Conservation (phyloP, 352 stramenopile species). For the Pythium oligandrum region DNA sequence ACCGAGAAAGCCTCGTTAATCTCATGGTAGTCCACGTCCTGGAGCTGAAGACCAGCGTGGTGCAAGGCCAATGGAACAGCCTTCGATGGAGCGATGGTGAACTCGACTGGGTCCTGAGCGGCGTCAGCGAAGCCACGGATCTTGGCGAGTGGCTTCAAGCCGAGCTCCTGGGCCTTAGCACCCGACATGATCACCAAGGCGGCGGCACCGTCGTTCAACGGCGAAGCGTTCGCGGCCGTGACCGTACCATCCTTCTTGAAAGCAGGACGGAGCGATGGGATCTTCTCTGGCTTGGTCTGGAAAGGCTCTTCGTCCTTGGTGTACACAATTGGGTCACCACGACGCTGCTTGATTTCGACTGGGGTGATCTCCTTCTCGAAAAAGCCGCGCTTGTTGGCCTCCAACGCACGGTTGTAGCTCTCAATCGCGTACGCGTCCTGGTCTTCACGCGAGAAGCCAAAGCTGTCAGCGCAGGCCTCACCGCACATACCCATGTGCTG, state of each 20-base stretch:
- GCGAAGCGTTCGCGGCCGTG: slow-evolving; percentile 96
- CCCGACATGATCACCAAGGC: slow-evolving; percentile 95
- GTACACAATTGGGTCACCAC: slow-evolving; percentile 54
- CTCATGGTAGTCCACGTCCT: slow-evolving; percentile 97
- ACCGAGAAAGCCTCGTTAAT: slow-evolving; percentile 99
- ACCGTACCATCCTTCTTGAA: slow-evolving; percentile 97
- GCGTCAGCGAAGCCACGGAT: slow-evolving; percentile 83
- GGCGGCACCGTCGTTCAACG: slow-evolving; percentile 96
- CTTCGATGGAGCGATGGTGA: slow-evolving; percentile 95
- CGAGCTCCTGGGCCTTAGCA: slow-evolving; percentile 78
- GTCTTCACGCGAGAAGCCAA: slow-evolving; percentile 90
- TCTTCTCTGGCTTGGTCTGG: slow-evolving; percentile 89
- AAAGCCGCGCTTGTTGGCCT: slow-evolving; percentile 79
- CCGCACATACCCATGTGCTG: slow-evolving; percentile 94
- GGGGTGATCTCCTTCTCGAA: slow-evolving; percentile 90
- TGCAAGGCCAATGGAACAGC: slow-evolving; percentile 91
- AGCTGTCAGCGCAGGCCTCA: slow-evolving; percentile 92
- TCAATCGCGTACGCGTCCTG: slow-evolving; percentile 95
- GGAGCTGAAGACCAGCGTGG: slow-evolving; percentile 86
- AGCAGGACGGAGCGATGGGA: slow-evolving; percentile 85
- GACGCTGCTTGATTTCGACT: slow-evolving; percentile 78
- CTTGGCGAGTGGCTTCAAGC: slow-evolving; percentile 66
- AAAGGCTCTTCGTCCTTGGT: slow-evolving; percentile 93
- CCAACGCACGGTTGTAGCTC: slow-evolving; percentile 84
- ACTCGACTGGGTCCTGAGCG: slow-evolving; percentile 90